phyloP scores from a whole-genome alignment of 192 early-diverging fungal species.

The Entomortierella chlamydospora region DNA sequence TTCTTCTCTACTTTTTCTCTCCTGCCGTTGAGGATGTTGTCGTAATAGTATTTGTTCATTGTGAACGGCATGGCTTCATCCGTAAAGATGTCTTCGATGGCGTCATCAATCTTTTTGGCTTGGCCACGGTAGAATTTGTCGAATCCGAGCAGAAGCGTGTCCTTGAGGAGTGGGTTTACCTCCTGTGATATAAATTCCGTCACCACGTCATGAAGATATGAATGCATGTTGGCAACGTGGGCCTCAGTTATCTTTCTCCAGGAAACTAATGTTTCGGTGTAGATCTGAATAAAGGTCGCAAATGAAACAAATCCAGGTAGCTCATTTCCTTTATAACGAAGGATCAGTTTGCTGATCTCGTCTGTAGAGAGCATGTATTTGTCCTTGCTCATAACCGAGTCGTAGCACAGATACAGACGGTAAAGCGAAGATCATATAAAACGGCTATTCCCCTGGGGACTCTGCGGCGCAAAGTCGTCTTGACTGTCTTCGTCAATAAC shows the following conservation, averaged over 20 bases:
- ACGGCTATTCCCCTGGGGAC: conserved; percentile 4
- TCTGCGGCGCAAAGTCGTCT: neutral
- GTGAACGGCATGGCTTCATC: conserved; percentile 41
- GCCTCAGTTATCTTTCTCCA: conserved; percentile 33
- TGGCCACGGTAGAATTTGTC: conserved; percentile 39
- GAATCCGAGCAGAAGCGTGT: conserved; percentile 31
- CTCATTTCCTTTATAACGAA: conserved; percentile 40
- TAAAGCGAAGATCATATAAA: conserved; percentile 34
- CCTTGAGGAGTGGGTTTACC: conserved; percentile 23
- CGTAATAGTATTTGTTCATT: conserved; percentile 43
- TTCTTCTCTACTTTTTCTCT: conserved; percentile 17
- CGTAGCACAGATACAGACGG: conserved; percentile 18
- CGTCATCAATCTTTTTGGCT: conserved; percentile 17
- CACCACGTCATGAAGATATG: conserved; percentile 20
- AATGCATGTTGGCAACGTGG: conserved; percentile 31
- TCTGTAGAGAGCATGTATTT: conserved; percentile 32
- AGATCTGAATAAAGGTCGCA: conserved; percentile 41
- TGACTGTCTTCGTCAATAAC: neutral
- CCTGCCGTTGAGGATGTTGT: conserved; percentile 32
- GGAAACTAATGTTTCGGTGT: conserved; percentile 19
- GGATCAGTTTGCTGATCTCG: conserved; percentile 27
- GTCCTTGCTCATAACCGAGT: conserved; percentile 27
- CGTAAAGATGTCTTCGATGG: conserved; percentile 27
- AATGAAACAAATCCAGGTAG: conserved; percentile 43
- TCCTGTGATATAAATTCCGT: conserved; percentile 15